Evolutionary conservation across 2,329 filamentous ascomycete species (phyloP), one percentile per base, ranked within the genome.

Genomic region (Aureobasidium sp.): DNA sequence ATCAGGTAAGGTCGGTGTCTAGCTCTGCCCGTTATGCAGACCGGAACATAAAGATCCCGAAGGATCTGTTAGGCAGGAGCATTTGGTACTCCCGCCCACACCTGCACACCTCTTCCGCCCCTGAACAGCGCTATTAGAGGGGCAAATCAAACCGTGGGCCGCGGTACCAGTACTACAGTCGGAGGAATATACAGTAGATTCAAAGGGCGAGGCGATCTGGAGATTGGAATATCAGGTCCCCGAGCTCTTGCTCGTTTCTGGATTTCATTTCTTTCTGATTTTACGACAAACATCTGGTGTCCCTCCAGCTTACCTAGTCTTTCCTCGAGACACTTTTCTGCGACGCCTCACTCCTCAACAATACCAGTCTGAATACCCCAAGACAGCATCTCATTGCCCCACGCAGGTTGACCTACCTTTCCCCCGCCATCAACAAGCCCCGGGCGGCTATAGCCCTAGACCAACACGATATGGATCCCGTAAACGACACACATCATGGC

Each of bases 341-440:
- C 42, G 25, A 29, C 51, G 17, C 37, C 37, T 55, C 15, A 20
- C 5, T 9, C 8, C 11, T n/a, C 37, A 15, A 41, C 12, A 8
- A 1, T 12, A 25, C 31, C 20, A 22, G 25, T 39, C 12, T 25
- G 20, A 37, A 17, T 22, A 22, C 9, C 49, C 8, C 7, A 12
- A 27, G 22, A 14, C 37, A 29, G 36, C 7, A 29, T 20, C 22
- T 7, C 36, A 27, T 41, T 17, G 11, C 51, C 36, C 51, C 36
- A 42, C 34, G 41, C 49, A 36, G 31, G 2, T 20, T 9, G 22
- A 42, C 31, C 5, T 2, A 31, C 15, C 22, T 41, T 20, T 42
- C 25, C 57, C 57, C 45, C 44, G 45, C 53, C 20, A 34, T 41
- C 34, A 51, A 52, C n/a, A 37, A 60, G 57, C 57, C 45, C 36